Conservation (phyloP, 495 filamentous ascomycete genomes). For the Cladorrhinum samala region DNA sequence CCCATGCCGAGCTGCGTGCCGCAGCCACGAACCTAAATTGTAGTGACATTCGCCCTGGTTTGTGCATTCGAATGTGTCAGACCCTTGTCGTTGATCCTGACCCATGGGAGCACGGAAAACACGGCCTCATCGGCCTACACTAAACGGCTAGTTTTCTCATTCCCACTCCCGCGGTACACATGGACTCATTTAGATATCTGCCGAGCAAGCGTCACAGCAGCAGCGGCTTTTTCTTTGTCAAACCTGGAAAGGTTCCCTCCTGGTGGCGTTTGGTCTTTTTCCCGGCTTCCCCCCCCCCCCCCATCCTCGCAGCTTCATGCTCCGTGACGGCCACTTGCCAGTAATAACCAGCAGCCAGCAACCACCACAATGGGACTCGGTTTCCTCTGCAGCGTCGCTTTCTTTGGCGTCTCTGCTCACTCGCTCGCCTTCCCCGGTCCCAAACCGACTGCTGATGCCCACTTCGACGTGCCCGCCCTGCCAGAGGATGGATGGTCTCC, state of each 20-base stretch:
- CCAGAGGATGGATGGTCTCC: slow-evolving; percentile 17
- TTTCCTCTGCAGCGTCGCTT: slow-evolving; percentile 1
- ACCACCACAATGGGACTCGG: not conserved
- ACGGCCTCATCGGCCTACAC: not conserved
- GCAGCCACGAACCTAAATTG: not conserved
- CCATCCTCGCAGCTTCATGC: too few species aligned
- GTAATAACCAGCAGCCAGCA: too few species aligned
- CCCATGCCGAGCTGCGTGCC: not conserved
- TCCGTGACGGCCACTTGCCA: too few species aligned
- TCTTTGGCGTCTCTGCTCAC: slow-evolving; percentile 18
- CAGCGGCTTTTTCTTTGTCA: too few species aligned
- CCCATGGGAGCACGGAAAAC: not conserved
- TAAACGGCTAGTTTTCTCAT: not conserved
- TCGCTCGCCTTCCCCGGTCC: slow-evolving; percentile 32
- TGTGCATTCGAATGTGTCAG: slow-evolving; percentile 1
- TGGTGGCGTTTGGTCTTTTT: not conserved
- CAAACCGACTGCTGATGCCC: slow-evolving; percentile 20
- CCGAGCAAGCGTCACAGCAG: not conserved
- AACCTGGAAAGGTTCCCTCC: not conserved
- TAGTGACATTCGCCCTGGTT: not conserved
- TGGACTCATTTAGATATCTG: not conserved
- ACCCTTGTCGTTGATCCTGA: not conserved
- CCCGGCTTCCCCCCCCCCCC: too few species aligned
- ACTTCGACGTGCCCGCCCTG: slow-evolving; percentile 15
- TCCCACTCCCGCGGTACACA: not conserved